These are phyloP conservation scores for Schoenoplectus tabernaemontani DNA, from an alignment of 202 grass and related monocot genomes.

Conservation along the genomic window DNA sequence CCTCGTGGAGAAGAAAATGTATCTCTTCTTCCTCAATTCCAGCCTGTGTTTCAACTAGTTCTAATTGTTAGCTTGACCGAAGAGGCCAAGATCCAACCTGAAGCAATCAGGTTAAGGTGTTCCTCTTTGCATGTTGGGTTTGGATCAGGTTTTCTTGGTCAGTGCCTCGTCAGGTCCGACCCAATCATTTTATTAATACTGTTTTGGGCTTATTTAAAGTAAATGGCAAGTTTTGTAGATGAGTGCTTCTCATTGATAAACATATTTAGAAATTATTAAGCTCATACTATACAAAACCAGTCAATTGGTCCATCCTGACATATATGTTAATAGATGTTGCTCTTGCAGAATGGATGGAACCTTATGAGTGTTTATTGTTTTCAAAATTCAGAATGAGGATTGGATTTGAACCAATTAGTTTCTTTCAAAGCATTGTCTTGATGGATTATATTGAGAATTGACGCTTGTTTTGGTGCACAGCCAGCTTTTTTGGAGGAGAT, in stretches of 20 bases:
- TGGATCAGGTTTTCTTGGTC: not conserved
- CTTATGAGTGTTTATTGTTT: not conserved
- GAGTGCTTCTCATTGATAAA: not conserved
- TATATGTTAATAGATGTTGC: not conserved
- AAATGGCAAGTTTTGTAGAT: not conserved
- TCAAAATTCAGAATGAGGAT: not conserved
- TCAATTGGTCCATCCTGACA: not conserved
- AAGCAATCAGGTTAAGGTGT: not conserved
- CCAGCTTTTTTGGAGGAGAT: slow-evolving; percentile 87
- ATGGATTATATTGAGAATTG: not conserved
- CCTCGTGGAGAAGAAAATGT: slow-evolving; percentile 98
- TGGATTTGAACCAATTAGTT: not conserved
- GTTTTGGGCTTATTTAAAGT: not conserved
- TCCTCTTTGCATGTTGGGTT: not conserved
- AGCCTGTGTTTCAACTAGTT: not conserved
- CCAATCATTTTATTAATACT: not conserved
- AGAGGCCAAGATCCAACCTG: not conserved
- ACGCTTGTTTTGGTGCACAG: slow-evolving; percentile 32
- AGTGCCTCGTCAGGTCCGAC: not conserved
- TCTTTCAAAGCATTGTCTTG: not conserved
- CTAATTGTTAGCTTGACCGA: not conserved
- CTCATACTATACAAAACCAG: not conserved
- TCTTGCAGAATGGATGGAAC: not conserved
- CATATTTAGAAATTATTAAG: not conserved
- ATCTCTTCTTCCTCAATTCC: slow-evolving; percentile 22